Evolutionary conservation across 306 rosid genomes (phyloP), one percentile per base, ranked within the genome.

Genomic region (Prinsepia uniflora): DNA sequence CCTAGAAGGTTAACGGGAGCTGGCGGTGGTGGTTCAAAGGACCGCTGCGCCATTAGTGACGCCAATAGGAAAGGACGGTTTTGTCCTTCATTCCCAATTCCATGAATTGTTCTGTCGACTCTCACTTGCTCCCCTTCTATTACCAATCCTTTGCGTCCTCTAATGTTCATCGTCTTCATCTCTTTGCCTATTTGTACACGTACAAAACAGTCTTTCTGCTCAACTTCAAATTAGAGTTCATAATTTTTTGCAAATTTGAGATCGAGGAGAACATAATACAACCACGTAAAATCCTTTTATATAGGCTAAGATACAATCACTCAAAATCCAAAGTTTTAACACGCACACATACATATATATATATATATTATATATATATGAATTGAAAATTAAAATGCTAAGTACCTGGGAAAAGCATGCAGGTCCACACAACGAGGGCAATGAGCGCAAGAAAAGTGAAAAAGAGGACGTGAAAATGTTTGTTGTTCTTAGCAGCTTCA

Each of bases 331-430:
- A 30, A 30, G 2, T 30, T 30, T 30, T 30, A 30, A n/a, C n/a
- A n/a, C n/a, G n/a, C n/a, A n/a, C n/a, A n/a, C n/a, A n/a, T n/a
- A n/a, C n/a, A n/a, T n/a, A n/a, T n/a, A n/a, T n/a, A n/a, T n/a
- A n/a, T n/a, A n/a, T n/a, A n/a, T n/a, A n/a, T n/a, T n/a, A n/a
- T n/a, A n/a, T n/a, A 24, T 24, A 24, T 24, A 24, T 24, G 48
- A 40, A n/a, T 48, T 40, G 49, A 42, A 63, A 63, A 8, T 63
- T 9, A 40, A 40, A 2, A 7, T 20, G 17, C 6, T 47, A 10
- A 7, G n/a, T 44, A 44, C 53, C 40, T 64, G 40, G 10, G 68
- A 64, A 44, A 64, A 44, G 11, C 68, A 44, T 44, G 68, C 68
- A 64, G 53, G 39, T 64, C 68, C 53, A 11, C 9, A 64, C 11